Percentiles rank a stretch among this genome's conserved stretches.
phyloP scores from a whole-genome alignment of 345 rosid species.

The Eucalyptus marginata region DNA sequence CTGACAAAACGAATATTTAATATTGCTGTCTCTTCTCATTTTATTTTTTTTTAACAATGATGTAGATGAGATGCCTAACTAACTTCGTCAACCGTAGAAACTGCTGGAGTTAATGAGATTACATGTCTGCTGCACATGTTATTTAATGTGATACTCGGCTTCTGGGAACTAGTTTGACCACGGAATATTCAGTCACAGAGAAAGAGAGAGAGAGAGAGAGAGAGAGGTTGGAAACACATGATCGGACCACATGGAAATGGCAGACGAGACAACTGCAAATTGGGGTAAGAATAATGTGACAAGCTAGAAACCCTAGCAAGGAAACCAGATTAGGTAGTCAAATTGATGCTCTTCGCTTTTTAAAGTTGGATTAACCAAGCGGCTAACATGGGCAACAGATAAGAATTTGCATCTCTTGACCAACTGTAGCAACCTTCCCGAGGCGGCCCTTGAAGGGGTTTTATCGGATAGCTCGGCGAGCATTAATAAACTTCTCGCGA shows the following conservation, averaged over 20 bases:
- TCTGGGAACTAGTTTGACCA: not conserved
- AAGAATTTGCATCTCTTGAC: not conserved
- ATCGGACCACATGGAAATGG: not conserved
- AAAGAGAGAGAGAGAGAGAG: not conserved
- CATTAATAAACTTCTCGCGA: not conserved
- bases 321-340: not conserved
- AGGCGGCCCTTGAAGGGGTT: not conserved
- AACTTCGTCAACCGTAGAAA: not conserved
- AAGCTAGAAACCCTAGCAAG: not conserved
- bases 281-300: not conserved
- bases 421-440: not conserved
- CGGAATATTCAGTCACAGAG: not conserved
- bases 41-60: not conserved
- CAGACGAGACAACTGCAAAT: not conserved
- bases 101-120: not conserved
- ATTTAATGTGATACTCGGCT: not conserved
- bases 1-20: not conserved
- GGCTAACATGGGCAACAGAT: not conserved
- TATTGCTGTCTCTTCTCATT: not conserved
- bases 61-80: not conserved
- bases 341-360: not conserved
- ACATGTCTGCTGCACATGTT: not conserved
- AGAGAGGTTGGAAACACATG: not conserved
- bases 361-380: not conserved
- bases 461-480: not conserved